These are phyloP conservation scores for Venturia asperata DNA, from an alignment of 2,329 filamentous ascomycete genomes.

Conservation along the genomic window DNA sequence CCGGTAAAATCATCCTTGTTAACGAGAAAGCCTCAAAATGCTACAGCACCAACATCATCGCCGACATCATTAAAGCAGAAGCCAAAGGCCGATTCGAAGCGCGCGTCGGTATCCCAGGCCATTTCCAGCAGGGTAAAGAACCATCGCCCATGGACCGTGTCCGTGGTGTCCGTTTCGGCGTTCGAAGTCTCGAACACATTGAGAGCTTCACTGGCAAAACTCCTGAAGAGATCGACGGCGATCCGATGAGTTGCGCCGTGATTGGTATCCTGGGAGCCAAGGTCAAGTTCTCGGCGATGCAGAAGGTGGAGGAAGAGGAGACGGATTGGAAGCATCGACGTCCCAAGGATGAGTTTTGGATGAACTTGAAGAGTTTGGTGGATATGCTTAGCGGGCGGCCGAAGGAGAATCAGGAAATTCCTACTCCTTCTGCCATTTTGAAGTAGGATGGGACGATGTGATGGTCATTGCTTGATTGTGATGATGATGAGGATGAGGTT, in stretches of 20 bases:
- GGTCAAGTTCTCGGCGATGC: constrained; percentile 80
- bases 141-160: constrained; percentile 95
- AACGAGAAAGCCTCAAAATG: constrained; percentile 90
- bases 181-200: constrained; percentile 89
- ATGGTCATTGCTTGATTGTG: neutral
- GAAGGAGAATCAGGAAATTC: neutral
- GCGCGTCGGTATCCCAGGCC: constrained; percentile 82
- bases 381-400: constrained; percentile 66
- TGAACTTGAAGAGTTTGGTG: constrained; percentile 69
- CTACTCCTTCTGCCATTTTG: neutral
- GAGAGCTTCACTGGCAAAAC: constrained; percentile 65
- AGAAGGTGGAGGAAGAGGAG: constrained; percentile 69
- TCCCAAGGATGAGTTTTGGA: constrained; percentile 80
- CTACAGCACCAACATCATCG: constrained; percentile 88
- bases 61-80: constrained; percentile 91
- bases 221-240: constrained; percentile 60
- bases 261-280: constrained; percentile 89
- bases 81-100: constrained; percentile 88
- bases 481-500: neutral
- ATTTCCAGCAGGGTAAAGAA: constrained; percentile 89
- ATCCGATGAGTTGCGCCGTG: constrained; percentile 67
- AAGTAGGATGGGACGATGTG: neutral
- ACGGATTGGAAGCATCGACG: constrained; percentile 91
- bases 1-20: constrained; percentile 84
- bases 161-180: constrained; percentile 81